Percentiles rank a stretch among this genome's conserved stretches.
These are phyloP conservation scores for Botrytis squamosa DNA, from an alignment of 2,329 filamentous ascomycete genomes.

Conservation along the genomic window DNA sequence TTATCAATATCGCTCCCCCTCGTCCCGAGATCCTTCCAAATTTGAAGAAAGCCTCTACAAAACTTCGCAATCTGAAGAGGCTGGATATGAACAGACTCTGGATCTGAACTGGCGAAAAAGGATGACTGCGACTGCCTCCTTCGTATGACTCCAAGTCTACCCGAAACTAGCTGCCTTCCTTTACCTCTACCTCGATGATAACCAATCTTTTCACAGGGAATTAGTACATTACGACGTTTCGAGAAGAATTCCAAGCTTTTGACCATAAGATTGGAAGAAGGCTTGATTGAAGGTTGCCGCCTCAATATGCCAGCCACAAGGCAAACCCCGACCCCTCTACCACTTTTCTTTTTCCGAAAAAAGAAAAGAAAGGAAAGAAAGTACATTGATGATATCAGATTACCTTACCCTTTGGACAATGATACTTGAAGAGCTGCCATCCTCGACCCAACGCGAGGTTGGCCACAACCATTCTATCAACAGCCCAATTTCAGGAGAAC, in stretches of 20 bases:
- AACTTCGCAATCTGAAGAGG: not conserved
- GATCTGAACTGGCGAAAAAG: not conserved
- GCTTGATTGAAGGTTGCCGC: not conserved
- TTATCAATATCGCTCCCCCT: not conserved
- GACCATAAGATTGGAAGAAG: not conserved
- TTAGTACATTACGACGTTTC: not conserved
- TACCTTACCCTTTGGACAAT: not conserved
- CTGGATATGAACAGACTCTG: not conserved
- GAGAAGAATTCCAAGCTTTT: not conserved
- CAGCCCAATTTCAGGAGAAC: not conserved
- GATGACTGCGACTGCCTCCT: not conserved
- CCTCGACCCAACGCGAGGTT: not conserved
- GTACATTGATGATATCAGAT: not conserved
- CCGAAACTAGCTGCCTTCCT: not conserved
- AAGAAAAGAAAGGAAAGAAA: not conserved
- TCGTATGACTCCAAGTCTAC: not conserved
- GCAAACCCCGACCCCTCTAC: not conserved
- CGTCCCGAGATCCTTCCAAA: not conserved
- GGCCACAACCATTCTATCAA: not conserved
- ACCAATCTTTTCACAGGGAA: not conserved
- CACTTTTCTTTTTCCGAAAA: constrained; percentile 14
- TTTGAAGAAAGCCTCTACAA: not conserved
- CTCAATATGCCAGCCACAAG: not conserved
- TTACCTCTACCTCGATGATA: not conserved
- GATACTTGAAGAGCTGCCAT: not conserved